Evolutionary conservation across 73 alveolate species (phyloP), one percentile per base, ranked within the genome.

Genomic region (Tetrahymena thermophila): DNA sequence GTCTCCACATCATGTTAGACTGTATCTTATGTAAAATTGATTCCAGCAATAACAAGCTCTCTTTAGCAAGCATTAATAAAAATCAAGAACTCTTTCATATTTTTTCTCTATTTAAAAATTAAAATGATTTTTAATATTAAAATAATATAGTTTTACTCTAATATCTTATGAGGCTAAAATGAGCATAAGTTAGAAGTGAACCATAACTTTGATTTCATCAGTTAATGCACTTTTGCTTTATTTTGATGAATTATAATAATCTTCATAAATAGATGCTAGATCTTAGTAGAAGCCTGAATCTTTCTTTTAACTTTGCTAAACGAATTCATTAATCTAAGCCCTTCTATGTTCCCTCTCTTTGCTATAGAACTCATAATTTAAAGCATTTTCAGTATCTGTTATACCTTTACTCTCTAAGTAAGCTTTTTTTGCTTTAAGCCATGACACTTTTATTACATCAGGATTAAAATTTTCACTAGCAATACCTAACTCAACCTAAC

Each of bases 381-480:
- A 13, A 71, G 35, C 35, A 71, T 31, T 71, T n/a, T 31, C 37
- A 0, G 31, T 11, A 71, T 71, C 89, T 5, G 35, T 3, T 11
- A 71, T 31, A 25, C 89, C 89, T 71, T 71, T 71, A 25, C 89
- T 31, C 11, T 71, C 89, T 23, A 71, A n/a, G n/a, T 71, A 71
- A 25, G 37, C 89, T 71, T 71, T 71, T 71, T 71, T 71, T 28
- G 97, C 96, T 38, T 97, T 98, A 17, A 96, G 96, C 98, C 98
- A 97, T 17, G 99, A 97, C 56, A 96, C 96, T 85, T 96, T 96
- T 37, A 97, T 57, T 34, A 96, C 93, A 21, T 95, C 85, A 34
- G 85, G 93, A 95, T 97, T 97, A 37, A 95, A 56, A 93, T 83
- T 58, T 13, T 94, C 94, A 56, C 94, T 95, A 85, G 95, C 97